Evolutionary conservation across 2,329 filamentous ascomycete genomes (phyloP).

Genomic region (Didymella pinodella): DNA sequence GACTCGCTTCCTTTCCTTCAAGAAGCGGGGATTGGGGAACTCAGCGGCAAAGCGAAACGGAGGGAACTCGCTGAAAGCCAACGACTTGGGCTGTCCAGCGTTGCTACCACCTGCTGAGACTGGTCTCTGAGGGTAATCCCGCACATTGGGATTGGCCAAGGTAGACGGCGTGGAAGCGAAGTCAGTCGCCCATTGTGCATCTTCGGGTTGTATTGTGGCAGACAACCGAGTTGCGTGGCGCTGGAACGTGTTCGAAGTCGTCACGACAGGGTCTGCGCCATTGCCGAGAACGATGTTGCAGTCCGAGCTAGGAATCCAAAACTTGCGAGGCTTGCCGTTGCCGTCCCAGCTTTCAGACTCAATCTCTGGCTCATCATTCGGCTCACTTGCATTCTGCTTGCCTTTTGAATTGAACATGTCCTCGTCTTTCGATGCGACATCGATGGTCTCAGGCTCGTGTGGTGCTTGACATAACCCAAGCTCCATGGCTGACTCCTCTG

Average conservation of each 20-base stretch:
- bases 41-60: constrained; percentile 67
- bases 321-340: constrained; percentile 63
- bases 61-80: constrained; percentile 63
- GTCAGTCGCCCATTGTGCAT: constrained; percentile 64
- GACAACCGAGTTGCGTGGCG: constrained; percentile 59
- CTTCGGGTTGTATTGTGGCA: constrained; percentile 61
- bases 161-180: constrained; percentile 59
- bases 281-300: constrained; percentile 65
- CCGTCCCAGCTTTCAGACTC: constrained; percentile 62
- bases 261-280: constrained; percentile 60
- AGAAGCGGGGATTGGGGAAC: constrained; percentile 62
- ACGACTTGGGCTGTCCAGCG: constrained; percentile 49
- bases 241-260: constrained; percentile 56
- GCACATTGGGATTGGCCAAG: constrained; percentile 45
- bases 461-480: constrained; percentile 59
- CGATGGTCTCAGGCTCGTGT: constrained; percentile 44
- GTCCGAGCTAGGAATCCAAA: constrained; percentile 64
- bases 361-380: constrained; percentile 42
- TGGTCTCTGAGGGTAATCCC: constrained; percentile 41
- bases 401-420: constrained; percentile 50
- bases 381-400: constrained; percentile 51
- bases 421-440: constrained; percentile 30
- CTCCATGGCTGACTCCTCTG: constrained; percentile 60
- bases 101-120: constrained; percentile 48
- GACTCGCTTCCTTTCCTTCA: constrained; percentile 67